Evolutionary conservation across 1,139 yeast genomes (phyloP), one percentile per base, ranked within the genome.

Genomic region (Debaryomyces sp.): DNA sequence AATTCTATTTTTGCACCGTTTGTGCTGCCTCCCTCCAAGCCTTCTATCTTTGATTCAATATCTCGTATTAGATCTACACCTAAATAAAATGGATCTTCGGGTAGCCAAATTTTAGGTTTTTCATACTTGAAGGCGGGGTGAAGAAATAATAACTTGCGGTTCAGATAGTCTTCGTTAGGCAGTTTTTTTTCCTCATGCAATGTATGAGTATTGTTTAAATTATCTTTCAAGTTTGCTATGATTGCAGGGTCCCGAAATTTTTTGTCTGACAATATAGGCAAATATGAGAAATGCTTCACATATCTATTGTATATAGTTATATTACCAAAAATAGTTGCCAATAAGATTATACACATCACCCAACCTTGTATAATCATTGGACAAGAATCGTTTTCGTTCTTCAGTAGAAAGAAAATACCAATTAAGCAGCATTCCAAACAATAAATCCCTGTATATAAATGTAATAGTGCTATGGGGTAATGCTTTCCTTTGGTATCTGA

Each of bases 391-490:
- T 66, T 49, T 29, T 70, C 68, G 55, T 82, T 73, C 52, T 73
- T 73, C 60, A 84, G 84, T 17, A 86, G 67, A 37, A 87, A 80
- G 60, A 88, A 86, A 15, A 88, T 67, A 0, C 97, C 97, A 38
- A 89, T 75, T 57, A 91, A 66, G 56, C 92, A 87, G 35, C 86
- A 73, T 57, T 91, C 96, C 61, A 89, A 75, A 58, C 90, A 87
- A 61, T 91, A 90, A 1, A 91, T 65, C 0, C 97, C 97, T 1
- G 87, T 75, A 60, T 86, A 88, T 40, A 89, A 67, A 52, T 90
- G 96, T 49, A 86, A 75, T 22, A 91, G 64, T 0, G 96, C 95
- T 5, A 73, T 73, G 1, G 96, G 90, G 60, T 88, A 91, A 39
- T 85, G 70, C 51, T 70, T 72, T 0, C 96, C 96, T 57, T 77